Evolutionary conservation across 2,329 filamentous ascomycete genomes (phyloP).

Genomic region (Neonectria hederae): DNA sequence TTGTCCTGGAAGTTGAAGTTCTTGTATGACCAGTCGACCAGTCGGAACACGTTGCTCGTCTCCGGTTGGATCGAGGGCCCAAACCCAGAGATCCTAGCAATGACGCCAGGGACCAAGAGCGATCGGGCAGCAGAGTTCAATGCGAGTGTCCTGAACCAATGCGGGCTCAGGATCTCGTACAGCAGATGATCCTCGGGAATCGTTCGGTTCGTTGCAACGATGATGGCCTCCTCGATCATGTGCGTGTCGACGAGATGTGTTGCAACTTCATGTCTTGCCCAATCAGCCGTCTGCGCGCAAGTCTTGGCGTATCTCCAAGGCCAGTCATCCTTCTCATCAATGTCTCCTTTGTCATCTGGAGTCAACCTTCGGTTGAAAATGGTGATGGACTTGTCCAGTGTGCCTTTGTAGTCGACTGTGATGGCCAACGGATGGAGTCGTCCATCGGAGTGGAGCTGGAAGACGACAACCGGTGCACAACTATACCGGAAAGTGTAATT

Average conservation of each 20-base stretch:
- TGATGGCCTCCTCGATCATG: constrained; percentile 32
- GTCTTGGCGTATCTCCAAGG: constrained; percentile 34
- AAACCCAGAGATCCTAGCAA: constrained; percentile 23
- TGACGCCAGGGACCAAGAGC: constrained; percentile 20
- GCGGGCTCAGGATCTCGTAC: constrained; percentile 27
- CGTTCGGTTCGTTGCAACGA: constrained; percentile 30
- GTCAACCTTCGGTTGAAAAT: constrained; percentile 27
- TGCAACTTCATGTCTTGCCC: constrained; percentile 30
- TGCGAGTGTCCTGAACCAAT: constrained; percentile 31
- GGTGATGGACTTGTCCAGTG: constrained; percentile 21
- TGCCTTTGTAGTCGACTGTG: constrained; percentile 27
- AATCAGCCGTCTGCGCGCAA: constrained; percentile 30
- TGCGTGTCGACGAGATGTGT: constrained; percentile 31
- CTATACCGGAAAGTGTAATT: constrained; percentile 9
- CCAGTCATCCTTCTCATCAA: constrained; percentile 31
- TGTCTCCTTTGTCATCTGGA: constrained; percentile 12
- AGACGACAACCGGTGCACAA: constrained; percentile 24
- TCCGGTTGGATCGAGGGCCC: not conserved
- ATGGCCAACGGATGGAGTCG: constrained; percentile 29
- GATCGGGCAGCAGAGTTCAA: constrained; percentile 21
- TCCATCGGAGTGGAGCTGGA: constrained; percentile 28
- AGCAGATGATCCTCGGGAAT: constrained; percentile 22
- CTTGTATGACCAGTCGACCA: constrained; percentile 24
- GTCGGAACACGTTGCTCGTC: not conserved
- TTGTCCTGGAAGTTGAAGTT: constrained; percentile 35